Base-by-base conservation (phyloP, 2,329 filamentous ascomycete genomes). In the Exutisphaerella laricina region DNA sequence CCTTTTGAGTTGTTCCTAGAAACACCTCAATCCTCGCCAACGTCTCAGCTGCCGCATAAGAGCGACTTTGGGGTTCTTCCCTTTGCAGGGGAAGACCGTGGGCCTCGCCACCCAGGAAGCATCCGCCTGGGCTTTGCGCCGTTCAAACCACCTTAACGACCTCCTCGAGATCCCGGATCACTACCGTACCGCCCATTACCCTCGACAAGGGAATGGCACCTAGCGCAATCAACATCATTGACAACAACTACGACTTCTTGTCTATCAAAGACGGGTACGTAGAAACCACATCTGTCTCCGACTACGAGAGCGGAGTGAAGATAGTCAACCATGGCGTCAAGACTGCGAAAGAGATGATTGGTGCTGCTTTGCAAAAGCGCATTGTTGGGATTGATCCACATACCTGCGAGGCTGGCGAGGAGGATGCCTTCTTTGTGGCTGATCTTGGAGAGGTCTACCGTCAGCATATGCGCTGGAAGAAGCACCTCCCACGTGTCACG, bases 1-100 rank as follows among this genome's bases (percentile, higher is more conserved):
- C 59, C 73, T 57, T 67, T 72, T 53, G 60, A 57, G 51, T 59
- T 61, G 57, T 63, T 66, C 56, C 59, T 63, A 61, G 64, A 63
- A 61, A 58, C 57, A 55, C 66, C 65, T 56, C 77, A 75, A 68
- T 77, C 72, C 66, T 71, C 77, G 68, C 70, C 77, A 71, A 71
- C 72, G 69, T 71, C 74, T 79, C 85, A 94, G 87, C 90, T 97
- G 92, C 92, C 92, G 92, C 90, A 98, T 98, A 97, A 88, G 86
- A 94, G 85, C 82, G 80, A 80, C 83, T 83, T 80, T 80, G 79
- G 82, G 85, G 85, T 89, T 94, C 90, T 97, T 97, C 90, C 89
- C 95, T 90, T 92, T 75, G 75, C 74, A 71, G 90, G 89, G 92
- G 92, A 90, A 94, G 92, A 92, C 88, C 95, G 88, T 85, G 88